Conservation (phyloP, 208 protist species). For the Naegleria fowleri region DNA sequence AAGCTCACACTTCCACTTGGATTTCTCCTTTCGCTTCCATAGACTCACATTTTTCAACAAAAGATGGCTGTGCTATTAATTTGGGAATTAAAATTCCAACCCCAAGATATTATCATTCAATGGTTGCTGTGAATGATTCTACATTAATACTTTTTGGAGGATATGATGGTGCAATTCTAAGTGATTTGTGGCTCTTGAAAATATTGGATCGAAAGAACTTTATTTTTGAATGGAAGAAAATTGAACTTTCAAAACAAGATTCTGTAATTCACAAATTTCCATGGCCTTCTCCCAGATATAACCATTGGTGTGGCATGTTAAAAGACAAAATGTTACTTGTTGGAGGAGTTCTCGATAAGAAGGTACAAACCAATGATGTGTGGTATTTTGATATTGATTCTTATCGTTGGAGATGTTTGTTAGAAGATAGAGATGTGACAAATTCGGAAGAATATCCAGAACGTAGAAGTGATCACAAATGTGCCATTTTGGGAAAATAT, state of each 20-base stretch:
- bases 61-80: background rate
- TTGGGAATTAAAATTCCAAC: background rate
- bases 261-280: background rate
- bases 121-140: background rate
- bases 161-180: background rate
- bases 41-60: background rate
- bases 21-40: background rate
- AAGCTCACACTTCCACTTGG: background rate
- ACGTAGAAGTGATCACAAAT: background rate
- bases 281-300: background rate
- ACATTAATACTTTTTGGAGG: background rate
- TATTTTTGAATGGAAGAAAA: constrained; percentile 8
- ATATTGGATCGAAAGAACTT: background rate
- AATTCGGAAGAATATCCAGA: background rate
- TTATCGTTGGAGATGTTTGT: background rate
- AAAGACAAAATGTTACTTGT: background rate
- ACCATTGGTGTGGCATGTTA: background rate
- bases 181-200: background rate
- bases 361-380: background rate
- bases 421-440: background rate
- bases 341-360: background rate
- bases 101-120: background rate
- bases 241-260: background rate
- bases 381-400: background rate
- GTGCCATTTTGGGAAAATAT: background rate